These are phyloP conservation scores for Aureobasidium sp. DNA, from an alignment of 2,329 filamentous ascomycete species.

Conservation along the genomic window DNA sequence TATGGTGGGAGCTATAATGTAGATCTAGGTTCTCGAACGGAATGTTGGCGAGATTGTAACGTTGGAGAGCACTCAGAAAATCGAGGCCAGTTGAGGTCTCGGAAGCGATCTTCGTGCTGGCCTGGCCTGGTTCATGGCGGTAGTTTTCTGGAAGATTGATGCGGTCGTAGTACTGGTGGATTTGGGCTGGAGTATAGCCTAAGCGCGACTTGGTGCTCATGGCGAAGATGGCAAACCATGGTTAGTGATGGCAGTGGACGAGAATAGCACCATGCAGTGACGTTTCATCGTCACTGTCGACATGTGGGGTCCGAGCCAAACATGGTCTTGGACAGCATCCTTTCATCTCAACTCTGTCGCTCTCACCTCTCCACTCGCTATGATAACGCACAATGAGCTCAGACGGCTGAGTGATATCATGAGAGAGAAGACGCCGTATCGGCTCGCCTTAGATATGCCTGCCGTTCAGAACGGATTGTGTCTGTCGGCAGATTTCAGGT, in stretches of 20 bases:
- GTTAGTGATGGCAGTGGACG: not conserved
- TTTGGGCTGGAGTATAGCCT: constrained; percentile 18
- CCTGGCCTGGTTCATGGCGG: constrained; percentile 12
- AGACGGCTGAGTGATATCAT: too few species aligned
- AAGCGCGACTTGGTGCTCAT: not conserved
- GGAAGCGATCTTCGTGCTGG: not conserved
- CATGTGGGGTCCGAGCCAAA: not conserved
- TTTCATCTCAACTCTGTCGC: not conserved
- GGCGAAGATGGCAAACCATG: not conserved
- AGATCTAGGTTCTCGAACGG: constrained; percentile 53
- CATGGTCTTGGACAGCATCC: not conserved
- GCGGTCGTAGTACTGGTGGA: constrained; percentile 25
- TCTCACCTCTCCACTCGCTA: not conserved
- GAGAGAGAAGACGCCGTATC: too few species aligned
- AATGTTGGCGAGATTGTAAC: constrained; percentile 40
- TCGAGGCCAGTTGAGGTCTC: constrained; percentile 24
- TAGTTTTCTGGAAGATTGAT: constrained; percentile 21
- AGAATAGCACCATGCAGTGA: not conserved
- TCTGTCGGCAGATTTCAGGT: too few species aligned
- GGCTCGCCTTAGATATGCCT: too few species aligned
- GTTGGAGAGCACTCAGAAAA: constrained; percentile 24
- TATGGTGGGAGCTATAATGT: constrained; percentile 46
- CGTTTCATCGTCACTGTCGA: not conserved
- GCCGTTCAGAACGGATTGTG: not conserved
- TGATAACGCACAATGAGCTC: too few species aligned